Percentiles rank a stretch among this genome's conserved stretches.
Conservation (phyloP, 345 rosid species). For the Salix suchowensis region DNA sequence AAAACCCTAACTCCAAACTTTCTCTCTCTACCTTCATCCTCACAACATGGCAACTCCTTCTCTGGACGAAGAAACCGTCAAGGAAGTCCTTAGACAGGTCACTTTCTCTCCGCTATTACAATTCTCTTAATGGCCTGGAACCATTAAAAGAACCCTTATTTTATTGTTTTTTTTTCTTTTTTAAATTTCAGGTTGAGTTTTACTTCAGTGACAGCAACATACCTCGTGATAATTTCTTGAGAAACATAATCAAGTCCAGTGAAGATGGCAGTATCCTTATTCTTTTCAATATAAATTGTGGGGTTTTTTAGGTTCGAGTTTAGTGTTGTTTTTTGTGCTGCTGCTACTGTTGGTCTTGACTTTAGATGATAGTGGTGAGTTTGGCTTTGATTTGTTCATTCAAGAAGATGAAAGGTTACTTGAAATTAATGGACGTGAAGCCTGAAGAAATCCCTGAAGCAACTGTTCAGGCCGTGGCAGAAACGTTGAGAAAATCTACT, state of each 20-base stretch:
- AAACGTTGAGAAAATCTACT: slow-evolving; percentile 63
- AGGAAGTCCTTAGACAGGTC: slow-evolving; percentile 83
- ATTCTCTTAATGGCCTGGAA: not conserved
- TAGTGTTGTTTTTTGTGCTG: not conserved
- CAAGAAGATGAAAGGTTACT: slow-evolving; percentile 79
- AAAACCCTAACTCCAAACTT: not conserved
- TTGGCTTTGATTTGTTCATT: slow-evolving; percentile 90
- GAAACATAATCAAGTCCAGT: slow-evolving; percentile 51
- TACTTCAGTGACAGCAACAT: slow-evolving; percentile 95
- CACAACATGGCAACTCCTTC: slow-evolving; percentile 49
- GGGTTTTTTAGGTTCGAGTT: not conserved
- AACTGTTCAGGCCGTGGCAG: slow-evolving; percentile 72
- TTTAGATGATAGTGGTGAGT: slow-evolving; percentile 55
- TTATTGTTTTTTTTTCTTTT: not conserved
- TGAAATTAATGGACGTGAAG: slow-evolving; percentile 57
- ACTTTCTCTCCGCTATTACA: not conserved
- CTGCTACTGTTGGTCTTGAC: slow-evolving; percentile 33
- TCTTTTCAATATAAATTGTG: not conserved
- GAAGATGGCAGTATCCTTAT: slow-evolving; percentile 80
- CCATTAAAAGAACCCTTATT: not conserved
- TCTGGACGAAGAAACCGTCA: slow-evolving; percentile 53
- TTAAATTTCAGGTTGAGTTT: slow-evolving; percentile 68
- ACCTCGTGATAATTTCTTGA: slow-evolving; percentile 72
- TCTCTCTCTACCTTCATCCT: not conserved
- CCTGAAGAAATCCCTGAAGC: slow-evolving; percentile 71